Percentiles rank a stretch among this genome's conserved stretches.
Evolutionary conservation across 805 yeast species (phyloP).

Genomic region (Wickerhamomyces bovis): DNA sequence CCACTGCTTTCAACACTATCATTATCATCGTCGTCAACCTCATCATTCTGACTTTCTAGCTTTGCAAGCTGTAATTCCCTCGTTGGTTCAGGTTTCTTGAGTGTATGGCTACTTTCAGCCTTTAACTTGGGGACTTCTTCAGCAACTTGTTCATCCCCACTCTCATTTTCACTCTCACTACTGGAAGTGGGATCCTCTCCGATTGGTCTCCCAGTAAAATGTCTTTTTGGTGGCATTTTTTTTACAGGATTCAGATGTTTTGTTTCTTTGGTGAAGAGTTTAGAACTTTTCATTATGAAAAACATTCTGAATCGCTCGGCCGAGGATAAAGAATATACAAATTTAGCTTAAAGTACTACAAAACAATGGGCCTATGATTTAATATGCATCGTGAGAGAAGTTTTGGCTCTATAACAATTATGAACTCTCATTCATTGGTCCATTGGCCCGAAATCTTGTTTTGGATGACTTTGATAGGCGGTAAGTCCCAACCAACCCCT

Average conservation of each 20-base stretch:
- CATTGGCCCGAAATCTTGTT: slow-evolving; percentile 62
- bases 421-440: slow-evolving; percentile 33
- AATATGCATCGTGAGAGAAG: background rate
- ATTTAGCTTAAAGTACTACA: too few species aligned
- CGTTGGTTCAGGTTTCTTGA: background rate
- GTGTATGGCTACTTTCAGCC: background rate
- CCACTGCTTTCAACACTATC: slow-evolving; percentile 28
- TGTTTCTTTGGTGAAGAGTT: too few species aligned
- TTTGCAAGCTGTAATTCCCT: background rate
- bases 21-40: slow-evolving; percentile 26
- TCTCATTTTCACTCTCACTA: background rate
- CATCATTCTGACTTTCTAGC: slow-evolving; percentile 26
- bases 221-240: slow-evolving; percentile 10
- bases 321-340: too few species aligned
- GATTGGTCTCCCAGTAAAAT: slow-evolving; percentile 6
- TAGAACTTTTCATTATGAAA: too few species aligned
- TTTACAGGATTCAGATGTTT: too few species aligned
- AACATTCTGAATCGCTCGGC: background rate
- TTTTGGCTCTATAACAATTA: background rate
- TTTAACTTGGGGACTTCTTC: background rate
- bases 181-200: background rate
- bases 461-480: slow-evolving; percentile 72
- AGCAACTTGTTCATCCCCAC: background rate
- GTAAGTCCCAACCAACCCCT: slow-evolving; percentile 88
- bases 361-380: background rate